Base-by-base conservation (phyloP, 1,139 yeast genomes). In the Scheffersomyces illinoinensis region DNA sequence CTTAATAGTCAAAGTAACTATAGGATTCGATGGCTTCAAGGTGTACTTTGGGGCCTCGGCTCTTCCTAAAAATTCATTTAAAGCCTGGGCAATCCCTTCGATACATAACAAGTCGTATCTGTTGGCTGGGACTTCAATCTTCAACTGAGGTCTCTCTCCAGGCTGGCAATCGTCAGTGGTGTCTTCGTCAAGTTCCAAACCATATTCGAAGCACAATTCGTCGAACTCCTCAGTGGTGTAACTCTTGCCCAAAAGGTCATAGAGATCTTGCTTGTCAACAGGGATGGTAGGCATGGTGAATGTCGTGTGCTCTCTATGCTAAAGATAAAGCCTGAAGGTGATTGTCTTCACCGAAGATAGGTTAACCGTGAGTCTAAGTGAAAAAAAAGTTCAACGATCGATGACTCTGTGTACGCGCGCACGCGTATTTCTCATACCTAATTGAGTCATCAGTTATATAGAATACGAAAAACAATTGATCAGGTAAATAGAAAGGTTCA, bases 51-150 rank as follows among this genome's bases (percentile, higher is more conserved):
- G 98, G 51, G 90, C 80, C 57, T 78, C 72, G 14, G 76, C 72
- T 62, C 85, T 85, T 49, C 96, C 97, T 68, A 93, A 82, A 72
- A 91, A 96, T 73, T 93, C 96, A 71, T 93, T 93, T 71, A 96
- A 82, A 0, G 98, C 96, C 71, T 93, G 96, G 0, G 98, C 92
- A 75, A 96, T 93, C 71, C 99, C 99, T 77, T 96, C 99, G 65
- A 93, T 90, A 81, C 99, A 96, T 67, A 96, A 87, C 95, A 96
- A 88, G 74, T 95, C 99, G 71, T 95, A 96, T 79, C 99, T 87
- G 79, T 96, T 96, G 64, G 99, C 99, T 58, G 98, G 98, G 65
- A 96, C 89, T 75, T 96, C 99, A 70, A 96, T 93, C 79, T 96
- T 96, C 69, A 92, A 84, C 76, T 93, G 97, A 23, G 99, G 98